These are phyloP conservation scores for Gossypium sturtianum DNA, from an alignment of 345 rosid species.

Conservation along the genomic window DNA sequence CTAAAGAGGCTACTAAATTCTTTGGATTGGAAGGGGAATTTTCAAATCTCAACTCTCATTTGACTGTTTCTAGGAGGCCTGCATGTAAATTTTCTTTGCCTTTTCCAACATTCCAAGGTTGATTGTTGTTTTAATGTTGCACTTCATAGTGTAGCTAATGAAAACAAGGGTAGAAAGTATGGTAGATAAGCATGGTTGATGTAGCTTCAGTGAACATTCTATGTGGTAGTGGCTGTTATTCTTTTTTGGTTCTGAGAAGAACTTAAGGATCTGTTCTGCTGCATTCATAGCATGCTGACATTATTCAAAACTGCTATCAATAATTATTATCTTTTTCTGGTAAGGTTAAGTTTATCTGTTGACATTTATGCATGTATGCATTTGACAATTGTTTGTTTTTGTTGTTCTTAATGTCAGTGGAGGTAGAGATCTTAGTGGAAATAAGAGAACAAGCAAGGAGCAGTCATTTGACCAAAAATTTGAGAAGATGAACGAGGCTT, in stretches of 20 bases:
- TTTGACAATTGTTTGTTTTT: slow-evolving; percentile 2
- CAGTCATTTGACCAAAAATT: slow-evolving; percentile 59
- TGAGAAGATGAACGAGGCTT: slow-evolving; percentile 43
- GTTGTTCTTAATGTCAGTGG: slow-evolving; percentile 34
- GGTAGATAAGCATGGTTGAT: neutral
- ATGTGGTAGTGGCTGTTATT: neutral
- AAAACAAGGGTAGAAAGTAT: neutral
- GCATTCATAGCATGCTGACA: neutral
- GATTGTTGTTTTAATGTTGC: neutral
- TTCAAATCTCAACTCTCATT: neutral
- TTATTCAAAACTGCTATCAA: neutral
- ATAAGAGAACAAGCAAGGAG: slow-evolving; percentile 52
- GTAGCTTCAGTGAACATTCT: neutral
- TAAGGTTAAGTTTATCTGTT: neutral
- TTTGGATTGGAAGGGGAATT: neutral
- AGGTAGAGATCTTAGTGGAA: slow-evolving; percentile 63
- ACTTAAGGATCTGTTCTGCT: neutral
- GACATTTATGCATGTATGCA: neutral
- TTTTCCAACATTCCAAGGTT: neutral
- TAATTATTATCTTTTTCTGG: neutral
- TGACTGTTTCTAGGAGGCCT: neutral
- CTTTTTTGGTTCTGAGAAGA: neutral
- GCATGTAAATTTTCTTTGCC: neutral
- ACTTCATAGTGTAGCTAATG: neutral
- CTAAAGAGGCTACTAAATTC: neutral